Percentiles rank a stretch among this genome's conserved stretches.
Conservation (phyloP, 768 basidiomycete species). For the Daedaleopsis sinensis region DNA sequence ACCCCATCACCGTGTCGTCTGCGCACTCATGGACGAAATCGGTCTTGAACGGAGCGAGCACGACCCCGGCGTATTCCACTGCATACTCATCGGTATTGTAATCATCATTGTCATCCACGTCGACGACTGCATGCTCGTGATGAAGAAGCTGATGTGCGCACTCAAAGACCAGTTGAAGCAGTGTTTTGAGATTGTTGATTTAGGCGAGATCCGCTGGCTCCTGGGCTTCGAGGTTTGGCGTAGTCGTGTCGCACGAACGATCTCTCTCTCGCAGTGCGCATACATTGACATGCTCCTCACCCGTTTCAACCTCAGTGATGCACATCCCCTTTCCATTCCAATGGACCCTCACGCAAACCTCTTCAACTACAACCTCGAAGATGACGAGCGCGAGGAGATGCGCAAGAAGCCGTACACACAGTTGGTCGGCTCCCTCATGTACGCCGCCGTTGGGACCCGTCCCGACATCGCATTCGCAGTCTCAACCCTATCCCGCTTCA, state of each 20-base stretch:
- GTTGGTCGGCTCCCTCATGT: slow-evolving; percentile 26
- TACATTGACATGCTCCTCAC: slow-evolving; percentile 35
- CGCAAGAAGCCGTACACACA: slow-evolving; percentile 19
- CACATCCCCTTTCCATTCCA: slow-evolving; percentile 28
- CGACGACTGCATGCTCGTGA: not conserved
- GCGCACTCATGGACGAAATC: slow-evolving; percentile 4
- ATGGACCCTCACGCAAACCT: slow-evolving; percentile 11
- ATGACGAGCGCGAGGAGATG: slow-evolving; percentile 13
- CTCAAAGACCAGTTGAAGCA: not conserved
- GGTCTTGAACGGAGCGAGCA: slow-evolving; percentile 8
- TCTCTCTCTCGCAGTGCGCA: slow-evolving; percentile 35
- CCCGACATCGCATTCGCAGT: slow-evolving; percentile 13
- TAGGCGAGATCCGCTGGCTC: slow-evolving; percentile 23
- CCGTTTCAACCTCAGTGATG: slow-evolving; percentile 31
- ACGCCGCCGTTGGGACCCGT: too few species aligned
- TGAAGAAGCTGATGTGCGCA: not conserved
- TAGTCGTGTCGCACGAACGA: slow-evolving; percentile 20
- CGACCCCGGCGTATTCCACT: slow-evolving; percentile 19
- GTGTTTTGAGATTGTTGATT: slow-evolving; percentile 18
- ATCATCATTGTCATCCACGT: slow-evolving; percentile 14
- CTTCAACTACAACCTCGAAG: slow-evolving; percentile 1
- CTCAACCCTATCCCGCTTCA: too few species aligned
- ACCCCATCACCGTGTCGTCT: too few species aligned
- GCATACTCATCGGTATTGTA: not conserved
- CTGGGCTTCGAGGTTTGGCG: slow-evolving; percentile 24